A percentile compares a stretch with the other conserved stretches of the same genome.
These are phyloP conservation scores for Platanthera guangdongensis DNA, from an alignment of 106 monocot genomes.

Conservation along the genomic window DNA sequence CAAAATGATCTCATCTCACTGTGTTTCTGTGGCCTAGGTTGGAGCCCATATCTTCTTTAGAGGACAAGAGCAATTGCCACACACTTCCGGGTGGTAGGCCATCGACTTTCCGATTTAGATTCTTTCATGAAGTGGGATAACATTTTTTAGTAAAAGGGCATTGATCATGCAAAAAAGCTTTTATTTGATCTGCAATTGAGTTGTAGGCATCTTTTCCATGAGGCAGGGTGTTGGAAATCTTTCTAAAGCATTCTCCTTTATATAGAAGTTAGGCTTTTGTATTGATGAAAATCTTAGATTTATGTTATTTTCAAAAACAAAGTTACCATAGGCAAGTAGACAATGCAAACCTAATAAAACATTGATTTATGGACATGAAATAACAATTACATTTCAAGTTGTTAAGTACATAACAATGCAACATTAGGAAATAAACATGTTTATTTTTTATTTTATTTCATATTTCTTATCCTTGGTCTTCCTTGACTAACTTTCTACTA, in stretches of 20 bases:
- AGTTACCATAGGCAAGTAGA: not conserved
- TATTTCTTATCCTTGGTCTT: not conserved
- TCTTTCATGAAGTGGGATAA: not conserved
- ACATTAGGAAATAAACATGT: not conserved
- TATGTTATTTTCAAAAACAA: not conserved
- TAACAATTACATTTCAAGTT: not conserved
- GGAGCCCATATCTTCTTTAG: not conserved
- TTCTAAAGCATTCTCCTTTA: not conserved
- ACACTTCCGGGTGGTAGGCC: not conserved
- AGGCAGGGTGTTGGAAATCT: not conserved
- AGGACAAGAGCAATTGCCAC: not conserved
- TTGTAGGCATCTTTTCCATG: not conserved
- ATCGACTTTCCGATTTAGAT: not conserved
- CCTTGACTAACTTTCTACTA: not conserved
- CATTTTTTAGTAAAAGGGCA: not conserved
- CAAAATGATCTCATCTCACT: no score
- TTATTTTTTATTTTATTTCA: not conserved
- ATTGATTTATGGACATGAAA: not conserved
- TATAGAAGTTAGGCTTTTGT: not conserved
- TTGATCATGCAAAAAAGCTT: not conserved
- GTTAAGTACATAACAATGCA: not conserved
- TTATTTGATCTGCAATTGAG: constrained; percentile 5
- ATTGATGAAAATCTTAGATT: constrained; percentile 2
- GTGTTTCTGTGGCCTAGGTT: no score
- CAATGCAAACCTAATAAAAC: not conserved